These are phyloP conservation scores for Sarocladium brachiariae DNA, from an alignment of 2,329 filamentous ascomycete genomes.

Conservation along the genomic window DNA sequence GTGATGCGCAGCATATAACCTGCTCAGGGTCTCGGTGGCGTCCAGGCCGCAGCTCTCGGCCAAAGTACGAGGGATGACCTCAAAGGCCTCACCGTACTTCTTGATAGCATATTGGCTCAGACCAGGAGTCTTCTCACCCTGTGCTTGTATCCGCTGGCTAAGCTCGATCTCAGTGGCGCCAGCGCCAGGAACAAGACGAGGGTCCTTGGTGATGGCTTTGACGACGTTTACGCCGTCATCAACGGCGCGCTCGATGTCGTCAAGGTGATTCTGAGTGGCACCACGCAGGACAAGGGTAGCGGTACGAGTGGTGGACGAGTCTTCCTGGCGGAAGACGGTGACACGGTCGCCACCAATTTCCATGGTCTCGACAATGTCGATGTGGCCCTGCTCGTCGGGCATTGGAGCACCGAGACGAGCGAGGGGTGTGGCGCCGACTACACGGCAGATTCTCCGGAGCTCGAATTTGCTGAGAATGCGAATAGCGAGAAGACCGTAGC, in stretches of 20 bases:
- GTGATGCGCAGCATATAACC: slow-evolving; percentile 88
- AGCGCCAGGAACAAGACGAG: slow-evolving; percentile 84
- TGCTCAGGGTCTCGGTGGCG: slow-evolving; percentile 91
- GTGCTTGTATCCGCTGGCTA: slow-evolving; percentile 82
- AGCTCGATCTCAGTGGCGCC: slow-evolving; percentile 93
- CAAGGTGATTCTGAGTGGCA: slow-evolving; percentile 95
- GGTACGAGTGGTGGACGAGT: slow-evolving; percentile 75
- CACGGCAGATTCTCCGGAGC: slow-evolving; percentile 86
- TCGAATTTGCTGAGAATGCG: slow-evolving; percentile 98
- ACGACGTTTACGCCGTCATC: slow-evolving; percentile 98
- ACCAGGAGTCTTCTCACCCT: slow-evolving; percentile 87
- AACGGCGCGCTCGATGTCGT: slow-evolving; percentile 93
- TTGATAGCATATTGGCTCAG: slow-evolving; percentile 94
- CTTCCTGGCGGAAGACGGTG: slow-evolving; percentile 96
- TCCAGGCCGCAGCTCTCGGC: slow-evolving; percentile 94
- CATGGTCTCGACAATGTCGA: slow-evolving; percentile 92
- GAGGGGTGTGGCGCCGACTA: slow-evolving; percentile 93
- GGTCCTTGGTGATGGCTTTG: slow-evolving; percentile 93
- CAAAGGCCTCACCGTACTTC: slow-evolving; percentile 95
- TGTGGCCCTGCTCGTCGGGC: slow-evolving; percentile 97
- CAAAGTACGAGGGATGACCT: slow-evolving; percentile 88
- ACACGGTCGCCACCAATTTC: slow-evolving; percentile 98
- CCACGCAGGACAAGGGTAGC: slow-evolving; percentile 91
- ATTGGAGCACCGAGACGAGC: slow-evolving; percentile 93
- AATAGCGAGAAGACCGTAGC: slow-evolving; percentile 91